Base-by-base conservation (phyloP, 1,284 basidiomycete genomes). In the Ganoderma multipileum region DNA sequence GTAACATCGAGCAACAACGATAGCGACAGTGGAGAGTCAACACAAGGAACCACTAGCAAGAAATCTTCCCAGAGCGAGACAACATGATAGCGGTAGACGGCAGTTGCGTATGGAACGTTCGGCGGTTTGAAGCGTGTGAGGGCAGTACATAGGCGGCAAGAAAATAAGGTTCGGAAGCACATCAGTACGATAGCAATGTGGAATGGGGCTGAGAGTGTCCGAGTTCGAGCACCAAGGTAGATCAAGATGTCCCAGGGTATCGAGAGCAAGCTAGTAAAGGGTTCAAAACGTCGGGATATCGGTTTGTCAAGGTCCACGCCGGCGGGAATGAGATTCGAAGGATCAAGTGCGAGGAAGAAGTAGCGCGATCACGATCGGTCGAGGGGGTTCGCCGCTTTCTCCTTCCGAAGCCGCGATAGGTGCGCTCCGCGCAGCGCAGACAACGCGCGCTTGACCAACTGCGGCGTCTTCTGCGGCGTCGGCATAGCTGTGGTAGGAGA, bases 391-490 rank as follows among this genome's bases (percentile, higher is more conserved):
- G 20, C 20, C 20, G 20, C 3, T 20, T 23, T 41, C 42, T 28
- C 50, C 44, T 63, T 52, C 47, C 30, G 18, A 14, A 33, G 61
- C 26, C 61, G 44, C 26, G 44, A 6, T 2, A 39, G 4, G 33
- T 33, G 47, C 47, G 39, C 61, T 20, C 50, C 61, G 12, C 61
- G 61, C 30, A 63, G 44, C 2, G 50, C 61, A 23, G 11, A 4
- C 61, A 33, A 38, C 44, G 33, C 61, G 20, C 61, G 47, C 20
- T 20, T 36, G 28, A 63, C 36, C 44, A 63, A 26, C 6, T 14
- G 23, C 42, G 61, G 47, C 44, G 42, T n/a, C 28, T 62, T 50
- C 61, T 44, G 42, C 41, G 42, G 60, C 28, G 38, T 38, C 41
- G 42, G 39, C 42, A 57, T 4, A 28, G 38, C 38, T 20, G 60